These are phyloP conservation scores for Calonectria hawksworthii DNA, from an alignment of 2,329 filamentous ascomycete genomes.

Conservation along the genomic window DNA sequence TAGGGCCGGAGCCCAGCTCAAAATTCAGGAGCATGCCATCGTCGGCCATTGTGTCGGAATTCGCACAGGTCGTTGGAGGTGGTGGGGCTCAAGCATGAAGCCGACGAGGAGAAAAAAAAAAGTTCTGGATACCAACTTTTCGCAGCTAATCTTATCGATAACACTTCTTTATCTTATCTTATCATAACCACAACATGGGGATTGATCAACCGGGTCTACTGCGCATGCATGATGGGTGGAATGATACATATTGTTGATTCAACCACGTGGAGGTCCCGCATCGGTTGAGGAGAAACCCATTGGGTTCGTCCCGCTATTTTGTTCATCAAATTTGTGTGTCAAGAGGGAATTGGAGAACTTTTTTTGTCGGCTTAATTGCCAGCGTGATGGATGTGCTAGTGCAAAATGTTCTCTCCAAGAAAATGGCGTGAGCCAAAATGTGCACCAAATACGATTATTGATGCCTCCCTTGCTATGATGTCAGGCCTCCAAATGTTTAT, in stretches of 20 bases:
- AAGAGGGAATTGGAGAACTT: not conserved
- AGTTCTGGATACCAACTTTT: conserved; percentile 37
- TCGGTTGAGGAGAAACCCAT: not conserved
- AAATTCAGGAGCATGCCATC: conserved; percentile 97
- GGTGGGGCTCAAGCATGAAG: conserved; percentile 38
- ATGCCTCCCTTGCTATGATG: conserved; percentile 17
- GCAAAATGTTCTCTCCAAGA: conserved; percentile 9
- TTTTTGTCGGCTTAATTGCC: not conserved
- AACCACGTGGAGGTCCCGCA: not conserved
- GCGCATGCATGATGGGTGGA: not conserved
- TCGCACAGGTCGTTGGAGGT: conserved; percentile 33
- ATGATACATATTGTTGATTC: not conserved
- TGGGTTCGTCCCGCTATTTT: not conserved
- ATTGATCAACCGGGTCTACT: not conserved
- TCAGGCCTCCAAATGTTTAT: conserved; percentile 31
- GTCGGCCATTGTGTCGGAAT: conserved; percentile 78
- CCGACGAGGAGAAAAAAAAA: conserved; percentile 38
- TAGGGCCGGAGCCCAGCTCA: conserved; percentile 77
- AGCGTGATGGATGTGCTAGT: not conserved
- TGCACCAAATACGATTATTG: conserved; percentile 21
- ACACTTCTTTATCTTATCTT: conserved; percentile 33
- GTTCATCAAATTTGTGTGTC: too few species aligned
- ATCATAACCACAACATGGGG: not conserved
- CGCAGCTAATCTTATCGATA: conserved; percentile 44
- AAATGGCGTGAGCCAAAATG: conserved; percentile 31